These are phyloP conservation scores for Arthrinium phaeospermum DNA, from an alignment of 2,329 filamentous ascomycete genomes.

Conservation along the genomic window DNA sequence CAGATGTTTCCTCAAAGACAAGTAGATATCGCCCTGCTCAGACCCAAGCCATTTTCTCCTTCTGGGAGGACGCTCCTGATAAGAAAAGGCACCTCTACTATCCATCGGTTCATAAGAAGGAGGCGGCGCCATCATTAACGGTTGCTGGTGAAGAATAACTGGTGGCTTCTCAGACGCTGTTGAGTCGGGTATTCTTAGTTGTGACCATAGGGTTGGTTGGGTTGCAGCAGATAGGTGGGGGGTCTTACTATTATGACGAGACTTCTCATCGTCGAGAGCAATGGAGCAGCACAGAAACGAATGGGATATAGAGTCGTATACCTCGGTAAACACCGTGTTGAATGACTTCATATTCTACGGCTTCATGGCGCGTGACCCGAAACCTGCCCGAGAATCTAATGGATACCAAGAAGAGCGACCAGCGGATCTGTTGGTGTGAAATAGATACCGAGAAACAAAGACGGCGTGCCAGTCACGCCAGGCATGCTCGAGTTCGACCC, in stretches of 20 bases:
- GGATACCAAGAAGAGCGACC: conserved; percentile 37
- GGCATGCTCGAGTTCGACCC: conserved; percentile 25
- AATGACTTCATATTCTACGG: conserved; percentile 20
- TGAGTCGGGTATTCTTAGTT: background rate
- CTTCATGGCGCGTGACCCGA: conserved; percentile 35
- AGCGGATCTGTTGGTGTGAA: conserved; percentile 33
- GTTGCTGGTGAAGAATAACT: conserved; percentile 45
- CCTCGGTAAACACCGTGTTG: conserved; percentile 6
- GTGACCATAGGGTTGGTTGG: background rate
- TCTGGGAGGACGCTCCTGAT: conserved; percentile 41
- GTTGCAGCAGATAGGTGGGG: background rate
- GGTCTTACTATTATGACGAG: background rate
- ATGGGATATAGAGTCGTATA: conserved; percentile 17
- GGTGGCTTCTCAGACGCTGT: conserved; percentile 41
- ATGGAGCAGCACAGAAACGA: conserved; percentile 9
- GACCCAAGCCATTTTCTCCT: conserved; percentile 43
- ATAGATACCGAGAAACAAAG: conserved; percentile 29
- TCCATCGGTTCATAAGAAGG: conserved; percentile 37
- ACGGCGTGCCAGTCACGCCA: conserved; percentile 23
- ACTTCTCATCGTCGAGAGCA: background rate
- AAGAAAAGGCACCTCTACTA: conserved; percentile 25
- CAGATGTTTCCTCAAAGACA: conserved; percentile 53
- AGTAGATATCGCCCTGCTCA: conserved; percentile 48
- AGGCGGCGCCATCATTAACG: conserved; percentile 36
- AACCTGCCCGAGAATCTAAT: background rate